Base-by-base conservation (phyloP, 2,329 filamentous ascomycete genomes). In the Colletotrichum orbiculare region DNA sequence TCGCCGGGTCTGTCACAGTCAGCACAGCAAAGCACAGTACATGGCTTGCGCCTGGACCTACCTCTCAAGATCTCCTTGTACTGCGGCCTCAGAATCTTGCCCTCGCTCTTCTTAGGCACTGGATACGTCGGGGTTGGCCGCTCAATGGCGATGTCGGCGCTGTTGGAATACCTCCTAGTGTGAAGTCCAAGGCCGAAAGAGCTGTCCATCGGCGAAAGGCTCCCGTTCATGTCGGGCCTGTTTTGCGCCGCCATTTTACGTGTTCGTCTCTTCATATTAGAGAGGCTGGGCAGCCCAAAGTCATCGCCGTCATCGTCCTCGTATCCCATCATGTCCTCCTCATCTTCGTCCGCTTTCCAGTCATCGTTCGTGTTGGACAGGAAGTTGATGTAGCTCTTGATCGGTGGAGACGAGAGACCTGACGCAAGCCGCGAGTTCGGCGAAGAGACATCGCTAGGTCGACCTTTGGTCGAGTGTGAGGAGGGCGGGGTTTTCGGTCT, bases 31-130 rank as follows among this genome's bases (percentile, higher is more conserved):
- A 47, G 11, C 13, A 38, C 9, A 35, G 34, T 17, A 41, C 38
- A 37, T 38, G 13, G 48, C 9, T 5, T 53, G 46, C 42, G 34
- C 34, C 15, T 12, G 52, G 9, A 34, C 39, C 59, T 69, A 90
- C 89, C 89, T 82, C 86, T 87, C 17, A 99, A 80, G 49, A 99
- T 96, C 67, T 99, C 96, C 78, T 99, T 97, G 78, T 98, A 99
- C 77, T 99, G 96, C 55, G 96, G 96, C 68, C 96, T 89, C 25
- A 99, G 82, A 65, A 98, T 98, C 83, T 99, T 99, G 35, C 93
- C 95, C 75, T 97, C 94, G 67, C 87, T 90, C 78, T 94, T 96
- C 78, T 94, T 95, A 3, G 94, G 89, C 72, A 92, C 90, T 35
- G 95, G 95, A 73, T 98, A 98, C 67, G 88, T 89, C 12, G 93